Conservation (phyloP, 2,329 filamentous ascomycete species). For the Alternaria hordeiaustralica region DNA sequence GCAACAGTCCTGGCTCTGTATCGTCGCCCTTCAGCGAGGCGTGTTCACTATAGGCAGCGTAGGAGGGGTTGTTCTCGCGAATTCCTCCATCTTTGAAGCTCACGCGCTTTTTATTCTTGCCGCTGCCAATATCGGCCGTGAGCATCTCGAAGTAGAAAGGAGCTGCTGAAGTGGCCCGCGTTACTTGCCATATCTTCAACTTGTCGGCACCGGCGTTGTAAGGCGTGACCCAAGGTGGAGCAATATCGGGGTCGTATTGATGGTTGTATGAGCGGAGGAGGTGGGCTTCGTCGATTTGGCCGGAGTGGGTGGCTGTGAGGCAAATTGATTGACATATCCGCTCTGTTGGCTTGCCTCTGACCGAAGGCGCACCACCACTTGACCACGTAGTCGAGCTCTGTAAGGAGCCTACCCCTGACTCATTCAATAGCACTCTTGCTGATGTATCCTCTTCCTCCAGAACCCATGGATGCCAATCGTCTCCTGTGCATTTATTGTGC, state of each 20-base stretch:
- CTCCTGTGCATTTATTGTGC: slow-evolving; percentile 51
- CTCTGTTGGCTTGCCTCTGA: slow-evolving; percentile 26
- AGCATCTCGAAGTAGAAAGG: slow-evolving; percentile 61
- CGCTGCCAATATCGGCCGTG: slow-evolving; percentile 48
- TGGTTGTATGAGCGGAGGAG: slow-evolving; percentile 58
- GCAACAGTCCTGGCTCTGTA: slow-evolving; percentile 52
- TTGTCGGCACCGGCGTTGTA: slow-evolving; percentile 58
- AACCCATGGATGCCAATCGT: slow-evolving; percentile 55
- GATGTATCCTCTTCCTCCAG: slow-evolving; percentile 7
- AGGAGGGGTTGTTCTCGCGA: slow-evolving; percentile 58
- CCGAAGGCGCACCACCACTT: slow-evolving; percentile 8
- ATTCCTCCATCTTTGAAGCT: slow-evolving; percentile 60
- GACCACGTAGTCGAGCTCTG: slow-evolving; percentile 31
- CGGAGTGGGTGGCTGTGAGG: slow-evolving; percentile 57
- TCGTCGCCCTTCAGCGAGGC: slow-evolving; percentile 54
- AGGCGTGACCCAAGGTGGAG: slow-evolving; percentile 54
- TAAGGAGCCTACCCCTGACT: slow-evolving; percentile 11
- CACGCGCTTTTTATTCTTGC: slow-evolving; percentile 38
- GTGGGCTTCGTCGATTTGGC: slow-evolving; percentile 56
- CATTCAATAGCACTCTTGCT: not conserved
- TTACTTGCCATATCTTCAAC: slow-evolving; percentile 60
- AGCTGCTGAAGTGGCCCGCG: slow-evolving; percentile 60
- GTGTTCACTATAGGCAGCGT: slow-evolving; percentile 57
- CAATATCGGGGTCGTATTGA: slow-evolving; percentile 50
- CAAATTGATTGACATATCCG: slow-evolving; percentile 54